phyloP scores from a whole-genome alignment of 495 filamentous ascomycete species.

The Cudoniella acicularis region DNA sequence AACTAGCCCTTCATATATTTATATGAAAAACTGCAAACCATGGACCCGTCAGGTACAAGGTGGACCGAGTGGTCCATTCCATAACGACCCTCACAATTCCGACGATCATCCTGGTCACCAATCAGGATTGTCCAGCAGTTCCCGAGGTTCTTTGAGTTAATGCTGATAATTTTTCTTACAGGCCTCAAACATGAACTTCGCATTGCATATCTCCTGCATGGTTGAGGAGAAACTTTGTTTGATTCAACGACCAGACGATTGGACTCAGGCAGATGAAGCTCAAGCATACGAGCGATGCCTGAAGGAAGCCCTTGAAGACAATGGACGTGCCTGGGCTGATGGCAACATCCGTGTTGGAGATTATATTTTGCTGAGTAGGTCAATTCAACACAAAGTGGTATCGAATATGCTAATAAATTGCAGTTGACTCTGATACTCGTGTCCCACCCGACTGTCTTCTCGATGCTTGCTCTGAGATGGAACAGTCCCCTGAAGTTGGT shows the following conservation, averaged over 20 bases:
- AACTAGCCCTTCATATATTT: no score
- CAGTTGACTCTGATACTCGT: conserved; percentile 33
- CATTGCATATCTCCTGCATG: conserved; percentile 67
- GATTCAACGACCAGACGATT: conserved; percentile 53
- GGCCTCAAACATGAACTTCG: conserved; percentile 85
- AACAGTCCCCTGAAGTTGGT: conserved; percentile 63
- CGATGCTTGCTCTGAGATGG: conserved; percentile 69
- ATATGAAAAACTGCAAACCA: no score
- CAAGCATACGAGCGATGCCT: conserved; percentile 63
- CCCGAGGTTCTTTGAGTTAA: no score
- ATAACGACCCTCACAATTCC: neutral
- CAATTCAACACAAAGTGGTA: no score
- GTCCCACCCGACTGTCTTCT: conserved; percentile 59
- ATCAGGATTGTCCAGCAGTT: no score
- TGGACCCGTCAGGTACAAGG: no score
- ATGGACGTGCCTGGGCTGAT: conserved; percentile 72
- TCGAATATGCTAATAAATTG: conserved; percentile 17
- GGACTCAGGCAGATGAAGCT: conserved; percentile 68
- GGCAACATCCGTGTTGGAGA: conserved; percentile 74
- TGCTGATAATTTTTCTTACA: conserved; percentile 30
- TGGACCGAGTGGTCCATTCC: no score
- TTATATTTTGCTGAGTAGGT: conserved; percentile 60
- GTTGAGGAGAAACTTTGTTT: conserved; percentile 64
- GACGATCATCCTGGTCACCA: no score
- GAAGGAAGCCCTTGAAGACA: conserved; percentile 64